Base-by-base conservation (phyloP, 129 eudicot species). In the Centrapalus pauciflorus region DNA sequence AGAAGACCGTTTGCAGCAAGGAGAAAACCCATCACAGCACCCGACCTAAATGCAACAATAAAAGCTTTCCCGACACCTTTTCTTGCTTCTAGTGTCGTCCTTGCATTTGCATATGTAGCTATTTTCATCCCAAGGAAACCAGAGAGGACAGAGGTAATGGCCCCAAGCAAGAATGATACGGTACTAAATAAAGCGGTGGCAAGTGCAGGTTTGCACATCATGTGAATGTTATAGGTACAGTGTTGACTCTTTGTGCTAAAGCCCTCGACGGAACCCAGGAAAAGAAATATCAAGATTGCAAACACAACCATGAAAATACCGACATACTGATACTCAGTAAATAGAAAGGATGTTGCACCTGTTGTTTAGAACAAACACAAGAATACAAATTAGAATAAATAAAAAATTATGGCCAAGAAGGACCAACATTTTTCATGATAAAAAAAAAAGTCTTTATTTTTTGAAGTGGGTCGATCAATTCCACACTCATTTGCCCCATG, bases 81-180 rank as follows among this genome's bases (percentile, higher is more conserved):
- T 55, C 95, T 73, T 21, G 95, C 95, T 57, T 86, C 95, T 40
- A 86, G 54, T 6, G 95, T 86, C 24, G 95, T 86, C 61, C 95
- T 75, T 54, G 95, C 86, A 72, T 86, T 86, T 12, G 94, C 94
- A 20, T 82, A 86, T 16, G 94, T 86, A 2, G 94, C 94, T 61
- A 85, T 85, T 77, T 89, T 89, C 96, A 89, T 89, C 34, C 94
- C 96, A 12, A 89, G 90, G 73, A 89, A 89, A 61, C 96, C 96
- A 27, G 96, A 85, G 4, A 89, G 41, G 9, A 89, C 87, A 5
- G 96, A 89, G 55, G 96, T 89, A 69, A 89, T 8, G 43, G 96
- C 96, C 58, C 96, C 96, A 61, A 89, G 96, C 54, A 89, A 5
- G 48, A 89, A 89, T 34, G 96, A 55, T 28, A 81, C 62, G 3